A percentile compares a stretch with the other conserved stretches of the same genome.
Conservation (phyloP, 306 rosid species). For the Cyamopsis tetragonoloba region DNA sequence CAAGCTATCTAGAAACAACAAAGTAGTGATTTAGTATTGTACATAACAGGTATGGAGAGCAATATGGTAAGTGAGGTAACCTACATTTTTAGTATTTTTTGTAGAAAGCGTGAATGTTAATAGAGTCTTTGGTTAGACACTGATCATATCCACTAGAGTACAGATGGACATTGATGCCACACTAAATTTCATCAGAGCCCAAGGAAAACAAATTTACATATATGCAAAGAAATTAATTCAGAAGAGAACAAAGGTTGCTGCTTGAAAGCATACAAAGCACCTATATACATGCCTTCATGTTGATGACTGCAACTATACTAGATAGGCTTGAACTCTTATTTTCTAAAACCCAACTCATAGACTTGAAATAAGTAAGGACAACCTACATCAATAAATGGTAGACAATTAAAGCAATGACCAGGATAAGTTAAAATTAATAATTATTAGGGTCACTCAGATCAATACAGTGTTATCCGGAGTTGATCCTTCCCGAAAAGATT, state of each 20-base stretch:
- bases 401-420: background rate
- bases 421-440: background rate
- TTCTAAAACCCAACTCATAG: constrained; percentile 79
- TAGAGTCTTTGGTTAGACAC: background rate
- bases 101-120: background rate
- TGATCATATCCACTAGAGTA: constrained; percentile 6
- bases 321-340: constrained; percentile 47
- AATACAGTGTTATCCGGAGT: constrained; percentile 54
- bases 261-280: background rate
- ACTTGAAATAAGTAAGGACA: constrained; percentile 69
- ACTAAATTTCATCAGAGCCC: background rate
- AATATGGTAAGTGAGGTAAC: constrained; percentile 10
- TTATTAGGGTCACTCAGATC: constrained; percentile 21
- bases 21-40: background rate
- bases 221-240: constrained; percentile 6
- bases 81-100: constrained; percentile 2
- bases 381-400: constrained; percentile 43
- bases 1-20: background rate
- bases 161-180: background rate
- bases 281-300: constrained; percentile 55
- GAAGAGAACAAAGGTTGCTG: background rate
- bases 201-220: background rate
- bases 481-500: constrained; percentile 44
- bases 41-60: background rate
- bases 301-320: constrained; percentile 60